Percentiles rank a stretch among this genome's conserved stretches.
Conservation (phyloP, 805 yeast genomes). For the Lachancea nothofagi region DNA sequence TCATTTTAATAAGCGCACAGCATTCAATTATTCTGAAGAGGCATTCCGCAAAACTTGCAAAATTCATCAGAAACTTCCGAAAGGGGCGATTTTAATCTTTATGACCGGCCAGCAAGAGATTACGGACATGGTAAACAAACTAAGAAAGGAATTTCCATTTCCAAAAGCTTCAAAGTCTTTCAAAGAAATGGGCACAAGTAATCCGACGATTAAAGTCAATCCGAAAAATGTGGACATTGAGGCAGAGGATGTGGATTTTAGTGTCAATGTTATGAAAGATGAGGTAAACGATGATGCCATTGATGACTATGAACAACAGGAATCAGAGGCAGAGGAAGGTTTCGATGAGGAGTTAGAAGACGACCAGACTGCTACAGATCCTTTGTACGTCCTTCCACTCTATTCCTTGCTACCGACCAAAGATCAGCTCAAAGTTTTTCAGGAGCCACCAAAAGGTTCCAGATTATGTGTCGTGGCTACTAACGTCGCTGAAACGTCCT, state of each 20-base stretch:
- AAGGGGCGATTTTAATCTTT: conserved; percentile 89
- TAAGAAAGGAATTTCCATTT: conserved; percentile 65
- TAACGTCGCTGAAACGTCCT: conserved; percentile 94
- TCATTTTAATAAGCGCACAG: conserved; percentile 81
- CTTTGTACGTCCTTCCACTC: conserved; percentile 83
- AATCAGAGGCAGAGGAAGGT: conserved; percentile 46
- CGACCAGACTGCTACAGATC: conserved; percentile 67
- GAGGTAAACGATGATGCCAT: conserved; percentile 32
- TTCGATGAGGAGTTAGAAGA: conserved; percentile 66
- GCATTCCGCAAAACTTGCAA: conserved; percentile 80
- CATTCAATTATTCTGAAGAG: conserved; percentile 75
- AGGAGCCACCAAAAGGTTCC: conserved; percentile 76
- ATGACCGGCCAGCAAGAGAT: conserved; percentile 95
- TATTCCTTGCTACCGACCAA: conserved; percentile 90
- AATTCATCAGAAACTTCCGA: conserved; percentile 80
- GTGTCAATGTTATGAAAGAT: conserved; percentile 38
- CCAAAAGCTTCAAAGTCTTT: conserved; percentile 15
- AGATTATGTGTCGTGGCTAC: conserved; percentile 93
- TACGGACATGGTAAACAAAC: conserved; percentile 59
- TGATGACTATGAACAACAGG: conserved; percentile 33
- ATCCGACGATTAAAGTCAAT: conserved; percentile 43
- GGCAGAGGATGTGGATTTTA: conserved; percentile 82
- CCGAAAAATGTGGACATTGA: conserved; percentile 66
- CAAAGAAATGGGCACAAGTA: conserved; percentile 30
- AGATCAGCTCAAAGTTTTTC: conserved; percentile 91